Percentiles rank a stretch among this genome's conserved stretches.
Conservation (phyloP, 305 asterid genomes). For the Coffea humblotiana region DNA sequence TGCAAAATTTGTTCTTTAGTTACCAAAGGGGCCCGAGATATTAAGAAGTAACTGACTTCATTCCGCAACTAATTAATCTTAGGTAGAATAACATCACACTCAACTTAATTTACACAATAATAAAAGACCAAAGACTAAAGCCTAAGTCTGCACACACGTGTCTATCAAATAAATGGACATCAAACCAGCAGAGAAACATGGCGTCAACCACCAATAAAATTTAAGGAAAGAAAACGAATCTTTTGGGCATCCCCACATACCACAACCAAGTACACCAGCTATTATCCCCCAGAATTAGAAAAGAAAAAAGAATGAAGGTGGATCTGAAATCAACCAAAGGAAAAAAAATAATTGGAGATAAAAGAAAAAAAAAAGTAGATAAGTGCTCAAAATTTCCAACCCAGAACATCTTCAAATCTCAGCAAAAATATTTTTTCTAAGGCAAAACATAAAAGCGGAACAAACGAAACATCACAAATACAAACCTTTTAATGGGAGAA, state of each 20-base stretch:
- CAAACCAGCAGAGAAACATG: not conserved
- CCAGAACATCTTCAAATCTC: not conserved
- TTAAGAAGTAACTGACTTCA: not conserved
- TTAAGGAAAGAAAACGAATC: not conserved
- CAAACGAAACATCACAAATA: not conserved
- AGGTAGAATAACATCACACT: not conserved
- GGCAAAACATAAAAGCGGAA: not conserved
- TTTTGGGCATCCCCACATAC: not conserved
- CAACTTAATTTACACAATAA: not conserved
- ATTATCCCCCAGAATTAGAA: not conserved
- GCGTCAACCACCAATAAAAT: not conserved
- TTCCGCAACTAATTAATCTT: not conserved
- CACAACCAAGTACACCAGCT: not conserved
- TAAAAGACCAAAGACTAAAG: slow-evolving; percentile 1
- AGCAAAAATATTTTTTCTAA: not conserved
- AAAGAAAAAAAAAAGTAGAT: not conserved
- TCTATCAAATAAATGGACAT: not conserved
- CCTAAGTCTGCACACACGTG: slow-evolving; percentile 13
- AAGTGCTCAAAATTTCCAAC: not conserved
- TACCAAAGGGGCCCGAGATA: not conserved
- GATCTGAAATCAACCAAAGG: not conserved
- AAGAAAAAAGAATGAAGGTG: not conserved
- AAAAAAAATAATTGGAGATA: not conserved
- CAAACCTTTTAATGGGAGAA: not conserved
- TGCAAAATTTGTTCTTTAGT: not conserved